A percentile compares a stretch with the other conserved stretches of the same genome.
These are phyloP conservation scores for Kregervanrija pseudodelftensis DNA, from an alignment of 805 yeast genomes.

Conservation along the genomic window DNA sequence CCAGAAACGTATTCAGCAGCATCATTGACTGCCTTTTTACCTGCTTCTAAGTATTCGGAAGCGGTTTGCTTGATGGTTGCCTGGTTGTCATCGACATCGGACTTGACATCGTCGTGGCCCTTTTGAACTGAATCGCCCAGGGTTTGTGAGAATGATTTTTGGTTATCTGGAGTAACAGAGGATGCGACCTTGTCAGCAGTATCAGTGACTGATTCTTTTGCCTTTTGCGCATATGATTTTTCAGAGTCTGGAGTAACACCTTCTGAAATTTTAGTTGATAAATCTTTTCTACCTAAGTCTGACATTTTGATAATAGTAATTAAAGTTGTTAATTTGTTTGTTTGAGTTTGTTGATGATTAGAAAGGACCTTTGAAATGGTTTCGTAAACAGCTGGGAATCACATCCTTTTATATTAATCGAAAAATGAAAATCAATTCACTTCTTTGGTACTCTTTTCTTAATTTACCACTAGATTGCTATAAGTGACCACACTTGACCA, in stretches of 20 bases:
- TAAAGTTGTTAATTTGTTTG: slow-evolving; percentile 2
- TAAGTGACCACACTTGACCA: no score
- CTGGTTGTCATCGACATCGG: slow-evolving; percentile 8
- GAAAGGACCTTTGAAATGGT: no score
- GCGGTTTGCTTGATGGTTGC: slow-evolving; percentile 37
- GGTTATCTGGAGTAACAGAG: slow-evolving; percentile 51
- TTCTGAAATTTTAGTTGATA: slow-evolving; percentile 65
- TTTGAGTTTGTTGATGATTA: not conserved
- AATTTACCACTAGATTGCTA: no score
- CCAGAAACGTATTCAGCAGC: slow-evolving; percentile 55
- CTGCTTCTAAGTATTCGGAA: slow-evolving; percentile 36
- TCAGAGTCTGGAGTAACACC: slow-evolving; percentile 64
- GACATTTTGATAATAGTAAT: slow-evolving; percentile 15
- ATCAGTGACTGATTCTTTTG: slow-evolving; percentile 67
- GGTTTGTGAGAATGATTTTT: slow-evolving; percentile 65
- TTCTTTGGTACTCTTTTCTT: no score
- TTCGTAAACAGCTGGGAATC: no score
- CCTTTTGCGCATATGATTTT: slow-evolving; percentile 58
- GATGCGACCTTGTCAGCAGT: slow-evolving; percentile 58
- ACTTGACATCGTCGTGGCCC: slow-evolving; percentile 41
- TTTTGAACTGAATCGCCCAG: slow-evolving; percentile 36
- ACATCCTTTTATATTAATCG: no score
- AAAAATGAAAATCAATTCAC: no score
- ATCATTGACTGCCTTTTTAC: slow-evolving; percentile 40
- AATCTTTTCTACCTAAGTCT: slow-evolving; percentile 58